Base-by-base conservation (phyloP, 1,139 yeast genomes). In the Schizosaccharomyces versatilis region DNA sequence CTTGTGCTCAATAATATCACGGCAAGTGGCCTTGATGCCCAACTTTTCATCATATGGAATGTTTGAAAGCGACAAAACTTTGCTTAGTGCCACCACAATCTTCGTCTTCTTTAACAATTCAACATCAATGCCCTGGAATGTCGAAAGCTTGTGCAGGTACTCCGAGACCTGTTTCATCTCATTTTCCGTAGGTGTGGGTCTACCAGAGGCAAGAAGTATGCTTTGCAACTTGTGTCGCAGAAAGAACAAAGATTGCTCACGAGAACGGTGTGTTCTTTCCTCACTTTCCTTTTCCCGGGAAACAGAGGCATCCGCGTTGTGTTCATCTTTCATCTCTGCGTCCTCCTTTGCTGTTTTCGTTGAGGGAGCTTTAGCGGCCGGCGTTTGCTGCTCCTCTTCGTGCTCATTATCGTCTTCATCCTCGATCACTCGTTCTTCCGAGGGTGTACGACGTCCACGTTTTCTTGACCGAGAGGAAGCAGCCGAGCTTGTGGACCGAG, bases 211-310 rank as follows among this genome's bases (percentile, higher is more conserved):
- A 19, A 53, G 54, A 39, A 53, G 47, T 6, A 39, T 53, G 14
- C 53, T 51, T 51, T 53, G 55, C 36, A 53, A 47, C 17, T 53
- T 53, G 41, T 53, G 55, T 17, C 55, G 53, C 3, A 53, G 47
- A 52, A 53, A 52, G 24, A 53, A 48, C 32, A 53, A n/a, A 1
- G 53, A 44, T 19, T 48, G 53, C 15, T 52, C 53, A 32, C 47
- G 51, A 9, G 40, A 49, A n/a, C 40, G 48, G 32, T 17, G 41
- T 36, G 48, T 42, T 40, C 44, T 10, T 36, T 54, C 51, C 15
- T 14, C 51, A 15, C 36, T 41, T 41, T 52, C 48, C 40, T 42
- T 48, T 12, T 47, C 47, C 36, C 15, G 51, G 36, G 24, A 32
- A n/a, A 2, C 38, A 44, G 55, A 36, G 32, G n/a, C 36, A 17